These are phyloP conservation scores for Gossypioides kirkii DNA, from an alignment of 345 rosid species.

Conservation along the genomic window DNA sequence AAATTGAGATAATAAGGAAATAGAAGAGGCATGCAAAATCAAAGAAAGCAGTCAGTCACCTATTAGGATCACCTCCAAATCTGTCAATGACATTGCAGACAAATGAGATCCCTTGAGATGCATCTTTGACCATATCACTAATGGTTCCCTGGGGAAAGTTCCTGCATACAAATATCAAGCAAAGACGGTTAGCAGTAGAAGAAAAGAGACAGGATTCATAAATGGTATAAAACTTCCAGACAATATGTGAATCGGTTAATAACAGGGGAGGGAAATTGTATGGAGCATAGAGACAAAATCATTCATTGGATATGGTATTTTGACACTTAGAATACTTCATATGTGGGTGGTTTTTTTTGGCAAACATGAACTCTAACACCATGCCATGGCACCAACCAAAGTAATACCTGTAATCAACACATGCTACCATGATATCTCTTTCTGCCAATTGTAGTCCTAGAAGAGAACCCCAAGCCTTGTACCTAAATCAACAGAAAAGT, in stretches of 20 bases:
- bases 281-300: neutral
- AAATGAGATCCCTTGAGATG: slow-evolving; percentile 78
- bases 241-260: neutral
- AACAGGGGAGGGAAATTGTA: neutral
- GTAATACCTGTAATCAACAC: slow-evolving; percentile 84
- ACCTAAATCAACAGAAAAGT: slow-evolving; percentile 43
- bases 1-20: slow-evolving; percentile 18
- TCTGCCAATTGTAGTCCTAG: slow-evolving; percentile 90
- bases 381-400: slow-evolving; percentile 15
- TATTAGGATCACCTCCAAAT: slow-evolving; percentile 90
- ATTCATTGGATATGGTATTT: neutral
- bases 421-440: slow-evolving; percentile 88
- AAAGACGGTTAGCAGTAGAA: slow-evolving; percentile 6
- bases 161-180: slow-evolving; percentile 36
- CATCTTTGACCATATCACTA: slow-evolving; percentile 83
- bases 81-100: slow-evolving; percentile 64
- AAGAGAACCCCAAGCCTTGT: slow-evolving; percentile 99
- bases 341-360: neutral
- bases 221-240: neutral
- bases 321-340: neutral
- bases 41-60: slow-evolving; percentile 34
- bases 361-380: neutral
- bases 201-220: slow-evolving; percentile 7
- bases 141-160: slow-evolving; percentile 97
- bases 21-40: neutral